A percentile compares a stretch with the other conserved stretches of the same genome.
Conservation (phyloP, 768 basidiomycete genomes). For the Suillus clintonianus region DNA sequence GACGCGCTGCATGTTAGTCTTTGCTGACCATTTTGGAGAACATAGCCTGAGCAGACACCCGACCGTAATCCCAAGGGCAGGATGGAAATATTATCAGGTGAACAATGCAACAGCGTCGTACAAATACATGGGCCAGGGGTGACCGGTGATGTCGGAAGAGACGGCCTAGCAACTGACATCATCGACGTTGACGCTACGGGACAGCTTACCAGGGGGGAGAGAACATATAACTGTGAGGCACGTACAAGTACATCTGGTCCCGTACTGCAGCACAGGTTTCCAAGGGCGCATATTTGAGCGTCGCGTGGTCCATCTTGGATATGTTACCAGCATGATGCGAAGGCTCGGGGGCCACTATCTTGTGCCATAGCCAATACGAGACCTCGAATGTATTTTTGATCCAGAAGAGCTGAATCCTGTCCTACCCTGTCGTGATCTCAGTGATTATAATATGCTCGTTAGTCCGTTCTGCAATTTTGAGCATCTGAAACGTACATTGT, state of each 20-base stretch:
- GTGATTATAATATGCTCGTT: slow-evolving; percentile 13
- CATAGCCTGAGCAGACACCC: background rate
- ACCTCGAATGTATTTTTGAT: no score
- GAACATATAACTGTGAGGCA: background rate
- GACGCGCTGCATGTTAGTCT: background rate
- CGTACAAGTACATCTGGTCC: slow-evolving; percentile 1
- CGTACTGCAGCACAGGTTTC: slow-evolving; percentile 36
- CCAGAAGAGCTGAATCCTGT: no score
- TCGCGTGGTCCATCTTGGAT: background rate
- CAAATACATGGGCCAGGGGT: background rate
- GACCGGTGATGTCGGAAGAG: background rate
- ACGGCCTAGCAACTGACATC: background rate
- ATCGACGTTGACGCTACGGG: background rate
- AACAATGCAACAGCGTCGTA: background rate
- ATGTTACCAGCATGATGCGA: background rate
- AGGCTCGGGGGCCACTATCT: no score
- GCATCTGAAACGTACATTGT: slow-evolving; percentile 27
- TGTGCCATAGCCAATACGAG: no score
- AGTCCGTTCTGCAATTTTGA: slow-evolving; percentile 23
- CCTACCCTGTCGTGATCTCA: no score
- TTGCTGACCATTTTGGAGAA: background rate
- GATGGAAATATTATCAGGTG: background rate
- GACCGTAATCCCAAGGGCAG: background rate
- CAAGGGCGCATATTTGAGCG: slow-evolving; percentile 30
- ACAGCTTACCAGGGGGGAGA: background rate